These are phyloP conservation scores for Lepidium sativum DNA, from an alignment of 345 rosid genomes.

Conservation along the genomic window DNA sequence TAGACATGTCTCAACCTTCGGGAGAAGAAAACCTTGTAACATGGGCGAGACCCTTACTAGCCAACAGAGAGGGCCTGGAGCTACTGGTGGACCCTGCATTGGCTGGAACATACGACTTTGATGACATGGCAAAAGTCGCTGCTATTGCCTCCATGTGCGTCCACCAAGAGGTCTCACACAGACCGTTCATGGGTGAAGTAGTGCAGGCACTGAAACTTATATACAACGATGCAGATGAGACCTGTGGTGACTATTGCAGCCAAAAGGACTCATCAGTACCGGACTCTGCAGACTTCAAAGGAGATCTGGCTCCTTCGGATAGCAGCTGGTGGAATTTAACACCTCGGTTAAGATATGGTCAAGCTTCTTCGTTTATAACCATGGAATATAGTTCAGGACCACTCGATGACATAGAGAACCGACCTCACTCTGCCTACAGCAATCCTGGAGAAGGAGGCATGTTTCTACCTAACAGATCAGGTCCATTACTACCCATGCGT, in stretches of 20 bases:
- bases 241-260: constrained; percentile 71
- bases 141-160: constrained; percentile 99
- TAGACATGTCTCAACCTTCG: constrained; percentile 95
- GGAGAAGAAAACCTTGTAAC: constrained; percentile 98
- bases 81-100: constrained; percentile 76
- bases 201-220: constrained; percentile 98
- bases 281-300: constrained; percentile 63
- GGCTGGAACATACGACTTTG: constrained; percentile 69
- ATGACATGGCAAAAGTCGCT: constrained; percentile 98
- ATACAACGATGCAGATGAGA: constrained; percentile 77
- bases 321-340: constrained; percentile 97
- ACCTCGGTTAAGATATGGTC: constrained; percentile 67
- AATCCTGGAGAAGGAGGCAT: constrained; percentile 46
- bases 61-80: constrained; percentile 76
- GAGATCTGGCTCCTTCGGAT: constrained; percentile 66
- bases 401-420: constrained; percentile 54
- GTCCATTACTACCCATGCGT: constrained; percentile 70
- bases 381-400: constrained; percentile 97
- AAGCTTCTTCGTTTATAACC: constrained; percentile 73
- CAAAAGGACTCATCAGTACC: constrained; percentile 80
- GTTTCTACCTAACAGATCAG: constrained; percentile 54
- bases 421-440: constrained; percentile 56
- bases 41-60: constrained; percentile 90
- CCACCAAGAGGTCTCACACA: constrained; percentile 82
- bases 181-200: constrained; percentile 99